phyloP scores from a whole-genome alignment of 2,329 filamentous ascomycete species.

The Bimuria novae-zelandiae region DNA sequence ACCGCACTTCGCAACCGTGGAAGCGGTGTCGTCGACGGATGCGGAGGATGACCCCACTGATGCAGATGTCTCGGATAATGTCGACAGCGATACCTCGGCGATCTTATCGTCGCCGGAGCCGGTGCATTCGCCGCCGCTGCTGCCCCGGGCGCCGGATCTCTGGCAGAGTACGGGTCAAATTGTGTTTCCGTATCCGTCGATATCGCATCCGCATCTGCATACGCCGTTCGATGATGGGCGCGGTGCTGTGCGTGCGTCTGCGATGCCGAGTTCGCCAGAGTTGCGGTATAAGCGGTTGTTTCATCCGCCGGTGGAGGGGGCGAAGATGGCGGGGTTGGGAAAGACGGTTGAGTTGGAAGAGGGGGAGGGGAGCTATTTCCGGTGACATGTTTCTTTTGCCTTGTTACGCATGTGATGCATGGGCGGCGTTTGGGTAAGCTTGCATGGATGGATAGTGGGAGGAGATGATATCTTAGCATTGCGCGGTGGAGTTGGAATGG shows the following conservation, averaged over 20 bases:
- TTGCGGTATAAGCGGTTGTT: constrained; percentile 50
- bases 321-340: constrained; percentile 2
- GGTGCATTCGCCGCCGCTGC: constrained; percentile 28
- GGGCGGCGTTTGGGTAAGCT: too few species aligned
- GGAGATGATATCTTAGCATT: too few species aligned
- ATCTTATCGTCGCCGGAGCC: constrained; percentile 40
- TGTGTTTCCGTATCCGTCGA: constrained; percentile 34
- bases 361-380: too few species aligned
- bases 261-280: constrained; percentile 45
- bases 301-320: constrained; percentile 29
- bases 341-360: too few species aligned
- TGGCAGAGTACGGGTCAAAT: constrained; percentile 34
- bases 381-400: too few species aligned
- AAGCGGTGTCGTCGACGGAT: constrained; percentile 36
- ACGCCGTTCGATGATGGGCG: too few species aligned
- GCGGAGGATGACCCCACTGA: constrained; percentile 35
- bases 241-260: too few species aligned
- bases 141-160: constrained; percentile 20
- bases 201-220: constrained; percentile 38
- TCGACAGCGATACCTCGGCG: constrained; percentile 39
- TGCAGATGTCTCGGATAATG: constrained; percentile 36
- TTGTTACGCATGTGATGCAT: too few species aligned
- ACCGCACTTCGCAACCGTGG: constrained; percentile 13
- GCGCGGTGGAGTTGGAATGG: too few species aligned
- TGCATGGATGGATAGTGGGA: too few species aligned